Percentiles rank a stretch among this genome's conserved stretches.
phyloP scores from a whole-genome alignment of 345 rosid genomes.

The Lepidium didymum region DNA sequence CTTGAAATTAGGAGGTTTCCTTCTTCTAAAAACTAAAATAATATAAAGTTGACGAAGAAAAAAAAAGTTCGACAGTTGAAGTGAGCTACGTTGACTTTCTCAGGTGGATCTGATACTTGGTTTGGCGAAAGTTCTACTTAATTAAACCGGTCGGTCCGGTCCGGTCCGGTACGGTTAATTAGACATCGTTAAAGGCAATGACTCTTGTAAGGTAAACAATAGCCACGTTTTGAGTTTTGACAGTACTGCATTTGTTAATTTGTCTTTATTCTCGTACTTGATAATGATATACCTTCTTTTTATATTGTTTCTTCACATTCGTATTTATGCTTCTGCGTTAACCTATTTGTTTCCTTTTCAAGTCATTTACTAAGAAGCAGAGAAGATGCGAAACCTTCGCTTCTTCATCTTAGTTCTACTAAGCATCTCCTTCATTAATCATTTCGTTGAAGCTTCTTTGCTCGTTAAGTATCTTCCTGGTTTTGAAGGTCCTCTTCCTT shows the following conservation, averaged over 20 bases:
- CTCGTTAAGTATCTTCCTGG: conserved; percentile 53
- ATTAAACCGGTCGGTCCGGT: neutral
- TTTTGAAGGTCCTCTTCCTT: conserved; percentile 58
- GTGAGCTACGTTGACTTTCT: neutral
- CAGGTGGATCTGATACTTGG: neutral
- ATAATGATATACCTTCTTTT: neutral
- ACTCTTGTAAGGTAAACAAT: neutral
- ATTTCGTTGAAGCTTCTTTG: conserved; percentile 7
- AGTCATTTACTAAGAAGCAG: neutral
- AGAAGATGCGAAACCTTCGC: conserved; percentile 2
- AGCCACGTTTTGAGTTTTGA: conserved; percentile 12
- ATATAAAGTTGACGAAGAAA: no score
- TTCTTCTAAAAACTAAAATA: no score
- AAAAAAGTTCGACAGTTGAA: neutral
- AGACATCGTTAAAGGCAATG: neutral
- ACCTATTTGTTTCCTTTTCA: neutral
- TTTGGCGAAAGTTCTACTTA: neutral
- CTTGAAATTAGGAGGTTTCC: no score
- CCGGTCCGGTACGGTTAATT: neutral
- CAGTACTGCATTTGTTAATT: no score
- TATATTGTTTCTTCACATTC: neutral
- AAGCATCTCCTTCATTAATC: conserved; percentile 4
- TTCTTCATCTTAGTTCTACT: neutral
- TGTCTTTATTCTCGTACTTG: neutral
- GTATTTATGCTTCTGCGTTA: neutral